Percentiles rank a stretch among this genome's conserved stretches.
phyloP scores from a whole-genome alignment of 495 filamentous ascomycete species.

The Hyphodiscus hymeniophilus region DNA sequence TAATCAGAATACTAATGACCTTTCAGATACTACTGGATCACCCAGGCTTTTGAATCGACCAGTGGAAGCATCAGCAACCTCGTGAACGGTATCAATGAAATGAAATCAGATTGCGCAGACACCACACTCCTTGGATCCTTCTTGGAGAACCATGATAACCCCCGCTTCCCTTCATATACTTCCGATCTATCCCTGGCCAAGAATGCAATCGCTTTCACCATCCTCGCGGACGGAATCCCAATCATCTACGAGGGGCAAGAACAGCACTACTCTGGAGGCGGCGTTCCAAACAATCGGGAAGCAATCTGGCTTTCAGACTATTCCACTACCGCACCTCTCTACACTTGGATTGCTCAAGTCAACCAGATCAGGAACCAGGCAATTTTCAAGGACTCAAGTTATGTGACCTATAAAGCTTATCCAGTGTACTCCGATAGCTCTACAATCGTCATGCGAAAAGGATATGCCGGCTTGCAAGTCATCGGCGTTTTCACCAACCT shows the following conservation, averaged over 20 bases:
- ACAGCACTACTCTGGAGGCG: slow-evolving; percentile 53
- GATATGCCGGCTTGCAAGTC: slow-evolving; percentile 41
- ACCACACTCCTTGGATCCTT: slow-evolving; percentile 63
- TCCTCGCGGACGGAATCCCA: slow-evolving; percentile 62
- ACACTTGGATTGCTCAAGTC: slow-evolving; percentile 46
- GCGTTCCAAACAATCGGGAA: slow-evolving; percentile 60
- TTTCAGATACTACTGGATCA: slow-evolving; percentile 48
- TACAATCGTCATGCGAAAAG: slow-evolving; percentile 61
- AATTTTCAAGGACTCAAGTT: slow-evolving; percentile 35
- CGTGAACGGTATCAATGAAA: slow-evolving; percentile 47
- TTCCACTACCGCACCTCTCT: slow-evolving; percentile 48
- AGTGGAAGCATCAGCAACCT: slow-evolving; percentile 50
- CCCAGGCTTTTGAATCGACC: slow-evolving; percentile 52
- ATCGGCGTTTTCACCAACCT: slow-evolving; percentile 55
- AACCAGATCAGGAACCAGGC: slow-evolving; percentile 55
- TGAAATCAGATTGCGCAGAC: slow-evolving; percentile 49
- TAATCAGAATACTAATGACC: neutral
- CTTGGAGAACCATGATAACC: slow-evolving; percentile 72
- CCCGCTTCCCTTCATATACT: slow-evolving; percentile 53
- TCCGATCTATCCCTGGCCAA: slow-evolving; percentile 50
- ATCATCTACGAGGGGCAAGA: slow-evolving; percentile 67
- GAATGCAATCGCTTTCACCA: slow-evolving; percentile 63
- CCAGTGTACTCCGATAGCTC: slow-evolving; percentile 47
- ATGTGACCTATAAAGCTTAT: slow-evolving; percentile 44
- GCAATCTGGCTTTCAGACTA: slow-evolving; percentile 66